A percentile compares a stretch with the other conserved stretches of the same genome.
phyloP scores from a whole-genome alignment of 306 rosid genomes.

The Erythrophleum fordii region DNA sequence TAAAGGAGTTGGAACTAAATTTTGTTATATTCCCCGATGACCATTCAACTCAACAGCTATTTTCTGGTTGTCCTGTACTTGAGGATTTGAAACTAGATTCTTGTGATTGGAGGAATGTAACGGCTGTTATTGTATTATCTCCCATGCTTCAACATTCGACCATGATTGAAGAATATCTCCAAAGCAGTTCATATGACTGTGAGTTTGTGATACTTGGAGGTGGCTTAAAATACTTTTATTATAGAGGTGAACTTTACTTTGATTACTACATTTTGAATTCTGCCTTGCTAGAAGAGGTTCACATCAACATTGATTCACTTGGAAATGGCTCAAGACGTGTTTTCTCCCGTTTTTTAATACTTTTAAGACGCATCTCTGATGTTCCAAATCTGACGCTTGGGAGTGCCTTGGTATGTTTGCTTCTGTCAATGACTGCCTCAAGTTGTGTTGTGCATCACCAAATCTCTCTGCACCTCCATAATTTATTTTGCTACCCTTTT shows the following conservation, averaged over 20 bases:
- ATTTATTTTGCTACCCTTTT: too few species aligned
- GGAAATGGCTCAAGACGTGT: neutral
- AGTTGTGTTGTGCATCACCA: neutral
- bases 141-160: constrained; percentile 32
- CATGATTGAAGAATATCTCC: neutral
- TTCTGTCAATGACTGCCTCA: neutral
- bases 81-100: constrained; percentile 25
- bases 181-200: neutral
- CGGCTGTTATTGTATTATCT: neutral
- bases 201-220: neutral
- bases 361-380: neutral
- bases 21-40: neutral
- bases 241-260: neutral
- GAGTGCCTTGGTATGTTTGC: neutral
- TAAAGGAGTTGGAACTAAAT: constrained; percentile 20
- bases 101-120: constrained; percentile 35
- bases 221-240: neutral
- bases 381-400: neutral
- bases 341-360: neutral
- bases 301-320: neutral
- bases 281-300: neutral
- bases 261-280: neutral
- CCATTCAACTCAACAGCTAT: constrained; percentile 5
- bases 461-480: too few species aligned
- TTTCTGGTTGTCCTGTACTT: constrained; percentile 35